Percentiles rank a stretch among this genome's conserved stretches.
These are phyloP conservation scores for Vachellia pachyceras DNA, from an alignment of 306 rosid genomes.

Conservation along the genomic window DNA sequence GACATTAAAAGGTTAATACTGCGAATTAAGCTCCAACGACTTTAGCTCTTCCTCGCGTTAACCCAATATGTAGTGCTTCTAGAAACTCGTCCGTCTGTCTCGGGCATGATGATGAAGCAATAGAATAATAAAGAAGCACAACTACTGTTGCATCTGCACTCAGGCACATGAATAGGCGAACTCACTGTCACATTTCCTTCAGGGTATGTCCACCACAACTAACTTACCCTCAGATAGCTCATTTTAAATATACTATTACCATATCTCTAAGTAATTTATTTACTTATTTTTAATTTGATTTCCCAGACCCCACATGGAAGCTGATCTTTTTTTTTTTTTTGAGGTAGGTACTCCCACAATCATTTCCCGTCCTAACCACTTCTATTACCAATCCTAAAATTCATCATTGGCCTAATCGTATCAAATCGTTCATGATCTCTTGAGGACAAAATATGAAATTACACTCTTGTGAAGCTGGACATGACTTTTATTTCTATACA, in stretches of 20 bases:
- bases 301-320: background rate
- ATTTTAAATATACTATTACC: background rate
- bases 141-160: slow-evolving; percentile 58
- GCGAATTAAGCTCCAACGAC: no score
- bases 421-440: background rate
- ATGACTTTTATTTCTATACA: background rate
- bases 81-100: slow-evolving; percentile 54
- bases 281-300: background rate
- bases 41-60: slow-evolving; percentile 11
- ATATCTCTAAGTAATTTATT: background rate
- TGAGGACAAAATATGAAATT: background rate
- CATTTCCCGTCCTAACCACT: background rate
- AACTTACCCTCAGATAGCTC: slow-evolving; percentile 41
- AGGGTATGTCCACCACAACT: slow-evolving; percentile 56
- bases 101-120: slow-evolving; percentile 54
- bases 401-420: background rate
- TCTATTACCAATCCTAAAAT: background rate
- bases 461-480: background rate
- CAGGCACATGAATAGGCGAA: slow-evolving; percentile 53
- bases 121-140: slow-evolving; percentile 66
- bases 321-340: background rate
- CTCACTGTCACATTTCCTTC: slow-evolving; percentile 48
- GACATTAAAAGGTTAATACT: no score
- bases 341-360: slow-evolving; percentile 22
- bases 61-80: slow-evolving; percentile 70